Evolutionary conservation across 1,284 basidiomycete genomes (phyloP).

Genomic region (Singerocomus inundabilis): DNA sequence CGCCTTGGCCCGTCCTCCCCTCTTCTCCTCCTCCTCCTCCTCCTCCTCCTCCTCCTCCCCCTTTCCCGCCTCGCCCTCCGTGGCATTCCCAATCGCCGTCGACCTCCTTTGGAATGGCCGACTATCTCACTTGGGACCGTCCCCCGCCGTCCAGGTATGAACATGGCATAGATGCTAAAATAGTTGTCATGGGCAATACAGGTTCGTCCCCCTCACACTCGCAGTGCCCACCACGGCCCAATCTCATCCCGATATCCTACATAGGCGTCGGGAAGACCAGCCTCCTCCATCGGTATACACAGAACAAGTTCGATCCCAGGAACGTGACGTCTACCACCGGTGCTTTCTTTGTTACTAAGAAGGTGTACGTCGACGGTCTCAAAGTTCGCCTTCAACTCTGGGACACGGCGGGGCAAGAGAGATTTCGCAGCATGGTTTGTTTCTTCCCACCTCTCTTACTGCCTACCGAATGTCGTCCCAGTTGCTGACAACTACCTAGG

Average conservation of each 20-base stretch:
- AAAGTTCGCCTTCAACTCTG: slow-evolving; percentile 87
- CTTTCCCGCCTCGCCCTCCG: slow-evolving; percentile 32
- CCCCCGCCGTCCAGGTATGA: slow-evolving; percentile 67
- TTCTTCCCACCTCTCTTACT: slow-evolving; percentile 1
- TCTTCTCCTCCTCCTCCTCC: slow-evolving; percentile 14
- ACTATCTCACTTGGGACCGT: slow-evolving; percentile 54
- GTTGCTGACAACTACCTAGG: slow-evolving; percentile 45
- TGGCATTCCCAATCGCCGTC: slow-evolving; percentile 33
- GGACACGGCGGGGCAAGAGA: slow-evolving; percentile 98
- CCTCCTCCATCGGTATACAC: slow-evolving; percentile 89
- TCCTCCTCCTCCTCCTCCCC: slow-evolving; percentile 13
- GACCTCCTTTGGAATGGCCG: slow-evolving; percentile 40
- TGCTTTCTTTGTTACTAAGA: slow-evolving; percentile 94
- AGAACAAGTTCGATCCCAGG: slow-evolving; percentile 85
- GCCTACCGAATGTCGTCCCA: slow-evolving; percentile 18
- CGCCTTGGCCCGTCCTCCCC: no score
- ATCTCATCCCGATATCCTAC: slow-evolving; percentile 11
- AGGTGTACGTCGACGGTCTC: slow-evolving; percentile 83
- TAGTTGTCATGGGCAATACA: slow-evolving; percentile 95
- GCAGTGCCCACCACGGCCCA: slow-evolving; percentile 7
- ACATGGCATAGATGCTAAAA: slow-evolving; percentile 90
- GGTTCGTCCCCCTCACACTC: slow-evolving; percentile 45
- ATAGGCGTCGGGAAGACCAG: slow-evolving; percentile 94
- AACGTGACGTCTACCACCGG: slow-evolving; percentile 91
- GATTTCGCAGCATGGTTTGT: slow-evolving; percentile 89